Base-by-base conservation (phyloP, 352 stramenopile genomes). In the Pythium aquatile region DNA sequence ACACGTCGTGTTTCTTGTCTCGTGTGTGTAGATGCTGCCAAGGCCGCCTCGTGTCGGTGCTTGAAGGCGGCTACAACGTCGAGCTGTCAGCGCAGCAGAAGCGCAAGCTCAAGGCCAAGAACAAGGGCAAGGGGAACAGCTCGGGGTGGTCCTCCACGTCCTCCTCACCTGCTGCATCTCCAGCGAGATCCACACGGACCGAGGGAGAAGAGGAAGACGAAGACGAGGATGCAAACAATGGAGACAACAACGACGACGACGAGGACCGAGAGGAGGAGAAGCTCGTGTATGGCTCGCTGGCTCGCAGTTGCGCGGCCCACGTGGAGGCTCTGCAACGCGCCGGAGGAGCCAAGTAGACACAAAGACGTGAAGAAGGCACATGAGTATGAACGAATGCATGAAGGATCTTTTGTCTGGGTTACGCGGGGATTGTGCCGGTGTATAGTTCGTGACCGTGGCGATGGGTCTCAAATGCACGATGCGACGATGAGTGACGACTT, bases 1-100 rank as follows among this genome's bases (percentile, higher is more conserved):
- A n/a, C n/a, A n/a, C n/a, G n/a, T n/a, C n/a, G n/a, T n/a, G n/a
- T n/a, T n/a, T n/a, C n/a, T n/a, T 53, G 8, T 9, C 46, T 53
- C 46, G 17, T 51, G 20, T 42, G 7, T 56, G 35, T 35, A 89
- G 80, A 54, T 90, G 75, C 68, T 98, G 96, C 65, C 72, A 97
- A 7, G 96, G 96, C 8, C 85, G 91, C 54, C 85, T 99, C 54
- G 87, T 99, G 28, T 98, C 92, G 47, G 91, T 98, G 44, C 76
- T 99, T 17, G 96, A 99, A 68, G 96, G 96, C 63, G 95, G 96
- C 44, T 99, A 98, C 75, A 88, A 87, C 52, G 75, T 88, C 13
- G 76, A 83, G 48, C 73, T 74, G 48, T 76, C 66, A 53, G 70
- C 82, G 58, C 63, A 65, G 17, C 68, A 74, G 29, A 74, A 68